A percentile compares a stretch with the other conserved stretches of the same genome.
Evolutionary conservation across 2,329 filamentous ascomycete genomes (phyloP).

Genomic region (Metarhizium sp.): DNA sequence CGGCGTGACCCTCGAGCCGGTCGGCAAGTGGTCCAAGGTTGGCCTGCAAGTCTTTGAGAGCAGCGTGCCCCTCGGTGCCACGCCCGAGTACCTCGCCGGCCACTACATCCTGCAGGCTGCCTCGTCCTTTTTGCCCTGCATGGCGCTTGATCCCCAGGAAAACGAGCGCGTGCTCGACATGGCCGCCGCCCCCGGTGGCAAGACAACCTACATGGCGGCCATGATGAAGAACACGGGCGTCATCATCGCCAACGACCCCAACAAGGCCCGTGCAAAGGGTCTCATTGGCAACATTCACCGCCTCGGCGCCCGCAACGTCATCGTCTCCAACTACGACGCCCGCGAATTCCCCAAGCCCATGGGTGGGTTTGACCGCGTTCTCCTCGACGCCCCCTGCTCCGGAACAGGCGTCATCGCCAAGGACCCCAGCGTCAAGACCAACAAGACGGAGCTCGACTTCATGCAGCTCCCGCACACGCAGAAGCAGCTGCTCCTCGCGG

Average conservation of each 20-base stretch:
- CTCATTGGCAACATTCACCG: constrained; percentile 97
- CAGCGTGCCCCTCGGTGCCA: constrained; percentile 76
- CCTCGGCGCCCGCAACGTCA: constrained; percentile 83
- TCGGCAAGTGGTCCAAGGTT: constrained; percentile 98
- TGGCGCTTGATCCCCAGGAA: constrained; percentile 92
- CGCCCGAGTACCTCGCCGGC: constrained; percentile 91
- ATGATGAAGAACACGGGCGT: constrained; percentile 68
- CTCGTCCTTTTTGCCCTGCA: constrained; percentile 92
- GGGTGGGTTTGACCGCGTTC: constrained; percentile 88
- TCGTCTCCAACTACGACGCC: constrained; percentile 93
- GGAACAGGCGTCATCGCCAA: constrained; percentile 97
- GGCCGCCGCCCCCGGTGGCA: constrained; percentile 19
- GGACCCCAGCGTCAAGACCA: constrained; percentile 94
- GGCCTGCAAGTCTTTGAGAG: constrained; percentile 94
- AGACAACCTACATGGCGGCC: constrained; percentile 57
- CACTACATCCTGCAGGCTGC: constrained; percentile 98
- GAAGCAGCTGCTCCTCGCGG: constrained; percentile 85
- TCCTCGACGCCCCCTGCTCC: constrained; percentile 91
- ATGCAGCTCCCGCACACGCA: constrained; percentile 86
- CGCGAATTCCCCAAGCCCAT: constrained; percentile 90
- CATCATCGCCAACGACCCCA: constrained; percentile 94
- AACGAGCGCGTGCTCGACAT: constrained; percentile 78
- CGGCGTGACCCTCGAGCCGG: constrained; percentile 89
- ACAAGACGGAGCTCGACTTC: constrained; percentile 95
- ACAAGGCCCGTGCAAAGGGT: constrained; percentile 88